Percentiles rank a stretch among this genome's conserved stretches.
Evolutionary conservation across 2,329 filamentous ascomycete genomes (phyloP).

Genomic region (Pseudogymnoascus sp.): DNA sequence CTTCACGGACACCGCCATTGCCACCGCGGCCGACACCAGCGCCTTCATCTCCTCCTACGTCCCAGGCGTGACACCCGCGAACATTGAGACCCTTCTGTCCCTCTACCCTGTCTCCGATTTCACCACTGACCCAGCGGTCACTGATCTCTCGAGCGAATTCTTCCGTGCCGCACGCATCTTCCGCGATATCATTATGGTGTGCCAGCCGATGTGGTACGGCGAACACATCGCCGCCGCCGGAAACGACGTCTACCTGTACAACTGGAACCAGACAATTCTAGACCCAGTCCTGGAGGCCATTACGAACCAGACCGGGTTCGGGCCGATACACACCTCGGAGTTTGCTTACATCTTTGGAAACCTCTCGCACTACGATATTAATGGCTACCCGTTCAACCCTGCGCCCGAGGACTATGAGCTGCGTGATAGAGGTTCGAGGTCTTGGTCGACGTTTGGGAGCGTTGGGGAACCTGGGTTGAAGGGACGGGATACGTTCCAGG

Average conservation of each 20-base stretch:
- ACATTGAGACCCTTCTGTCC: slow-evolving; percentile 36
- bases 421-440: slow-evolving; percentile 34
- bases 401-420: slow-evolving; percentile 36
- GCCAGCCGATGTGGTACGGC: slow-evolving; percentile 37
- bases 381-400: slow-evolving; percentile 31
- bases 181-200: slow-evolving; percentile 45
- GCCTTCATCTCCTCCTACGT: not conserved
- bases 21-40: slow-evolving; percentile 32
- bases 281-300: slow-evolving; percentile 34
- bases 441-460: slow-evolving; percentile 42
- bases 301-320: slow-evolving; percentile 33
- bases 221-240: slow-evolving; percentile 34
- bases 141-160: slow-evolving; percentile 40
- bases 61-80: slow-evolving; percentile 30
- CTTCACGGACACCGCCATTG: not conserved
- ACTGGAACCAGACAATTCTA: slow-evolving; percentile 49
- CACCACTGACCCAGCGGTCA: slow-evolving; percentile 26
- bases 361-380: slow-evolving; percentile 37
- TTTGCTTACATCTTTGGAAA: slow-evolving; percentile 47
- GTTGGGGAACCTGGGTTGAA: slow-evolving; percentile 31
- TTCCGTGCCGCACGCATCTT: slow-evolving; percentile 43
- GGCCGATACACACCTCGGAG: slow-evolving; percentile 45
- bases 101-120: slow-evolving; percentile 47
- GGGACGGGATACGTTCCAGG: slow-evolving; percentile 34
- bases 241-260: slow-evolving; percentile 41